Evolutionary conservation across 495 filamentous ascomycete species (phyloP).

Genomic region (Trichocladium uniseriatum): DNA sequence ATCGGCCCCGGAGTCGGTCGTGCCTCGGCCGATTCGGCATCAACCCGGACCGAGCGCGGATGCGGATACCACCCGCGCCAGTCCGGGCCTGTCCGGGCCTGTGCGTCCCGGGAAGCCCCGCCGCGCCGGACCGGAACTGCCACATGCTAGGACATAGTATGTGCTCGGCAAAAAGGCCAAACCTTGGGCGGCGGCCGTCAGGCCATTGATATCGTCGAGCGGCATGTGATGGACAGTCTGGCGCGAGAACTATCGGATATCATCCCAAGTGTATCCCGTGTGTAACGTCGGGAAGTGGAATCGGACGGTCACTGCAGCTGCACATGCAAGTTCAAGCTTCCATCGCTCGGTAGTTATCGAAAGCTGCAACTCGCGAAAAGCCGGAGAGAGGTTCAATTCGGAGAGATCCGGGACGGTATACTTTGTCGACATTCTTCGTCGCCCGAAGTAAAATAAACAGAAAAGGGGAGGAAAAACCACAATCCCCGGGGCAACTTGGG

Average conservation of each 20-base stretch:
- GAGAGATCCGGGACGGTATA: background rate
- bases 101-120: too few species aligned
- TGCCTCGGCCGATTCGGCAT: conserved; percentile 5
- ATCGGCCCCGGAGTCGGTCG: background rate
- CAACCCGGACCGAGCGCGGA: background rate
- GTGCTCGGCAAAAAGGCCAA: too few species aligned
- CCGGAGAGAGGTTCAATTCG: background rate
- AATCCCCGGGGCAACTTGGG: too few species aligned
- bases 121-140: too few species aligned
- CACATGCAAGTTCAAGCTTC: background rate
- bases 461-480: background rate
- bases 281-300: background rate
- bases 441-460: background rate
- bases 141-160: too few species aligned
- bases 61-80: background rate
- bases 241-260: background rate
- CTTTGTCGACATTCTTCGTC: background rate
- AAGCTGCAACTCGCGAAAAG: background rate
- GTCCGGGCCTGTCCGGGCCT: too few species aligned
- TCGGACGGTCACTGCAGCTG: background rate
- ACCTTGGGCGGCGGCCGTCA: too few species aligned
- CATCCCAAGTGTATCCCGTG: background rate
- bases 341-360: too few species aligned
- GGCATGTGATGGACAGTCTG: background rate
- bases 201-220: too few species aligned